Conservation (phyloP, 257 asterid species). For the Nicotiana noctiflora region DNA sequence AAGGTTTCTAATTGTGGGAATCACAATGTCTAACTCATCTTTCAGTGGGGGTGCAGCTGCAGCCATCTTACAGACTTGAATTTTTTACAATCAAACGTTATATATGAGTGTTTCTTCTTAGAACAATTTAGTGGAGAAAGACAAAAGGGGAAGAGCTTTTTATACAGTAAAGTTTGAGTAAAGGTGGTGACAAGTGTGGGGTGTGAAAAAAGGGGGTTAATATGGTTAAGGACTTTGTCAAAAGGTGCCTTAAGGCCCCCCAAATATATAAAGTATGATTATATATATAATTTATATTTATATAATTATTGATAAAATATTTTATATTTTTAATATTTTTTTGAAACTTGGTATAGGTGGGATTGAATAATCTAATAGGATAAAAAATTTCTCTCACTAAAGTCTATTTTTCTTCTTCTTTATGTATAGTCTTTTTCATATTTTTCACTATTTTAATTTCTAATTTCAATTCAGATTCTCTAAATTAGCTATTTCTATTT, state of each 20-base stretch:
- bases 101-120: neutral
- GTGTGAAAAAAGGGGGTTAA: conserved; percentile 2
- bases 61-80: conserved; percentile 28
- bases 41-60: conserved; percentile 45
- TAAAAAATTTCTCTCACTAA: no score
- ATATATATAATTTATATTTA: no score
- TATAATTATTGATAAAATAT: no score
- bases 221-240: conserved; percentile 45
- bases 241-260: neutral
- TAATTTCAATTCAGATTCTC: no score
- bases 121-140: neutral
- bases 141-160: neutral
- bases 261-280: no score
- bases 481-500: no score
- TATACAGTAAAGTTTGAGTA: neutral
- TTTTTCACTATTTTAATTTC: no score
- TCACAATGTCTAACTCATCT: conserved; percentile 84
- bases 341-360: no score
- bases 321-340: no score
- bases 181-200: conserved; percentile 21
- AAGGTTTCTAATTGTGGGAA: conserved; percentile 81
- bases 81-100: neutral
- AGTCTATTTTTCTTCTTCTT: no score
- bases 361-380: no score
- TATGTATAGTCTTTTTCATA: no score